These are phyloP conservation scores for Withania somnifera DNA, from an alignment of 305 asterid species.

Conservation along the genomic window DNA sequence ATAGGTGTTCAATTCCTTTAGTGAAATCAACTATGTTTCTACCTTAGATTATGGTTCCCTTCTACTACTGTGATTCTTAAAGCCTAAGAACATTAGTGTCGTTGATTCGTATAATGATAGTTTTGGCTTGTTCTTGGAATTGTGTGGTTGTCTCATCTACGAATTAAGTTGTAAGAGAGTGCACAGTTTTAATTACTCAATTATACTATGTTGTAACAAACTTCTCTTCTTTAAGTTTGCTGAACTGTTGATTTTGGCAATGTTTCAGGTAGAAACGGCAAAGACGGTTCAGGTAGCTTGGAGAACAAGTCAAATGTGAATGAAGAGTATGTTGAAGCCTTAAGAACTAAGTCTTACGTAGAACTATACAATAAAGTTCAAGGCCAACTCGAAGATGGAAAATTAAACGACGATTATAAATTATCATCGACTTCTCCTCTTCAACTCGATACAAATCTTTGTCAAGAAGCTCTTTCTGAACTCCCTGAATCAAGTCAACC, in stretches of 20 bases:
- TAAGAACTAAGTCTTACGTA: slow-evolving; percentile 60
- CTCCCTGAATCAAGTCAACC: slow-evolving; percentile 14
- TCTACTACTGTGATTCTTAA: too few species aligned
- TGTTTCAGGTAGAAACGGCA: slow-evolving; percentile 24
- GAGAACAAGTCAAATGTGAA: slow-evolving; percentile 25
- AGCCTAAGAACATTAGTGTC: too few species aligned
- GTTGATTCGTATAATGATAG: too few species aligned
- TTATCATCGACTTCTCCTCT: slow-evolving; percentile 18
- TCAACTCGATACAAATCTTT: slow-evolving; percentile 1
- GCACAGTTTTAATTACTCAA: too few species aligned
- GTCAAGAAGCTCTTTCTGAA: slow-evolving; percentile 23
- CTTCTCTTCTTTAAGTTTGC: too few species aligned
- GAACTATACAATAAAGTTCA: slow-evolving; percentile 45
- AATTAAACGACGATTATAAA: slow-evolving; percentile 10
- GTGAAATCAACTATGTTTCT: too few species aligned
- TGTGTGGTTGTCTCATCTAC: neutral
- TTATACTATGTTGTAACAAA: too few species aligned
- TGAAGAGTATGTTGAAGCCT: slow-evolving; percentile 51
- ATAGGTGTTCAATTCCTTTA: too few species aligned
- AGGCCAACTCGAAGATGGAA: slow-evolving; percentile 19
- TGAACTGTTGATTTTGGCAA: too few species aligned
- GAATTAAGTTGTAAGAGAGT: neutral
- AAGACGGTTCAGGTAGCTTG: slow-evolving; percentile 16
- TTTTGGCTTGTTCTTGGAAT: too few species aligned
- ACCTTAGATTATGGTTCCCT: too few species aligned